A percentile compares a stretch with the other conserved stretches of the same genome.
These are phyloP conservation scores for Phytopythium delawarense DNA, from an alignment of 352 stramenopile genomes.

Conservation along the genomic window DNA sequence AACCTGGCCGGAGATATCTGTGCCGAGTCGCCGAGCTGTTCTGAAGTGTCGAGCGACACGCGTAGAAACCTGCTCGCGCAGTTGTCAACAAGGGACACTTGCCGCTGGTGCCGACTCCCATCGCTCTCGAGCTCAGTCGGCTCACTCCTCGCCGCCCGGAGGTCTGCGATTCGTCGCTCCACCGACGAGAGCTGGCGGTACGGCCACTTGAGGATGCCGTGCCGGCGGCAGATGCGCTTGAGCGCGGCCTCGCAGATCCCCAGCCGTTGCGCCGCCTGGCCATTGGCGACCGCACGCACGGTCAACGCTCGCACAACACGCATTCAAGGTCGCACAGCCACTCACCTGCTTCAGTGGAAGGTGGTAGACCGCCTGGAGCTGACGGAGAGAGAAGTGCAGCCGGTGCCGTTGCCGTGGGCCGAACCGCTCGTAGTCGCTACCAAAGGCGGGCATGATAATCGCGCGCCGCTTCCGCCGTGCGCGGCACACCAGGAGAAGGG, in stretches of 20 bases:
- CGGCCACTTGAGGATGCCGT: constrained; percentile 68
- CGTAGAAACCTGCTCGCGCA: neutral
- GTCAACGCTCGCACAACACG: neutral
- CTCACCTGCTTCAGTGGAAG: constrained; percentile 66
- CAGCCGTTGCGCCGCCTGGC: constrained; percentile 50
- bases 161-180: constrained; percentile 37
- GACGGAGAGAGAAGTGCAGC: constrained; percentile 48
- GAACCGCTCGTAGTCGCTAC: neutral
- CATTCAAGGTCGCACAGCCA: neutral
- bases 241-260: constrained; percentile 76
- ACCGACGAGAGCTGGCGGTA: constrained; percentile 69
- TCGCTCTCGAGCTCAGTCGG: neutral
- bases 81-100: neutral
- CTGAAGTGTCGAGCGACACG: neutral
- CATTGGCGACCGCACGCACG: constrained; percentile 9
- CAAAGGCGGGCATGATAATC: neutral
- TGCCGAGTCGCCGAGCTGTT: neutral
- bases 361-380: constrained; percentile 66
- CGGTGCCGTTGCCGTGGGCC: constrained; percentile 18
- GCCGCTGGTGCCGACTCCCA: neutral
- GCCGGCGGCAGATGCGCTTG: constrained; percentile 75
- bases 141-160: constrained; percentile 8
- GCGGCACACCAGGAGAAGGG: neutral
- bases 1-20: no score
- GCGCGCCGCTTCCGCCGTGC: neutral